Evolutionary conservation across 805 yeast species (phyloP).

Genomic region (Kazachstania africana): DNA sequence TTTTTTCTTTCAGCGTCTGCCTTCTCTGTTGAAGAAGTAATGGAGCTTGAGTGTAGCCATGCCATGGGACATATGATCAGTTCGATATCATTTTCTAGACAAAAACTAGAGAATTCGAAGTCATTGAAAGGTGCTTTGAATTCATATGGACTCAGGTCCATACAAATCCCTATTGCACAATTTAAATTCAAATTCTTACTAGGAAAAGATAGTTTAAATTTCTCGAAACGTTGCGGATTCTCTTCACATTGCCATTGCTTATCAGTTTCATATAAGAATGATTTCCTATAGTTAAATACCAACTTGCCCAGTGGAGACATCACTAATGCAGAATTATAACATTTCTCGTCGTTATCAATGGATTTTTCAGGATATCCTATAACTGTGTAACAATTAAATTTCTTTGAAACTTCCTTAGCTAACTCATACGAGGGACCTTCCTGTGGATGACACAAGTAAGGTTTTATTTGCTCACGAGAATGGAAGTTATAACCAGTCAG

Average conservation of each 20-base stretch:
- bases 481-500: constrained; percentile 73
- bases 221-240: constrained; percentile 47
- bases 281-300: constrained; percentile 60
- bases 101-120: constrained; percentile 57
- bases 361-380: constrained; percentile 70
- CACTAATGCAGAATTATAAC: constrained; percentile 65
- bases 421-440: constrained; percentile 41
- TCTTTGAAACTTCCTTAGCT: constrained; percentile 42
- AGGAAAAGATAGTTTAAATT: constrained; percentile 33
- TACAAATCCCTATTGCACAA: constrained; percentile 74
- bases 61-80: constrained; percentile 75
- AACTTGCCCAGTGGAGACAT: constrained; percentile 47
- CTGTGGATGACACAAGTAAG: constrained; percentile 37
- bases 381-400: constrained; percentile 50
- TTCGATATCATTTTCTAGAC: constrained; percentile 35
- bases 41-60: constrained; percentile 55
- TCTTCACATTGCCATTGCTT: constrained; percentile 70
- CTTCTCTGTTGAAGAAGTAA: constrained; percentile 12
- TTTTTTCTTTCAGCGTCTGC: constrained; percentile 3
- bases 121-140: constrained; percentile 67
- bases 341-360: constrained; percentile 8
- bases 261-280: constrained; percentile 69
- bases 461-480: constrained; percentile 35
- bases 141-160: constrained; percentile 85
- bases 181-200: constrained; percentile 7